A percentile compares a stretch with the other conserved stretches of the same genome.
phyloP scores from a whole-genome alignment of 192 early-diverging fungal species.

The Diversispora epigaea region DNA sequence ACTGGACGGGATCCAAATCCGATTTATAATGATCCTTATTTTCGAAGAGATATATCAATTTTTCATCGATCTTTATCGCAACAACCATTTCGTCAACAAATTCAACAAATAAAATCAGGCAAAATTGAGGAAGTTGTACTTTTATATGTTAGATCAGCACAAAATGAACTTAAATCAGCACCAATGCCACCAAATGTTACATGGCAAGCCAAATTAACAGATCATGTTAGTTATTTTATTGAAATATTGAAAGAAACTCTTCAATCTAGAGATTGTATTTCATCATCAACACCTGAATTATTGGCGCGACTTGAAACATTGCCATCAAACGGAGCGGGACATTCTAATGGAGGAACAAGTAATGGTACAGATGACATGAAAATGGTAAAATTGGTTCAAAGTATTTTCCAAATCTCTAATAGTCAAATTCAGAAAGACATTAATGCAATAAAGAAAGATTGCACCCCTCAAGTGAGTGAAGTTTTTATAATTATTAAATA shows the following conservation, averaged over 20 bases:
- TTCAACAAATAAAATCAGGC: not conserved
- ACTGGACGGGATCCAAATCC: constrained; percentile 46
- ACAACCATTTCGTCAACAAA: constrained; percentile 19
- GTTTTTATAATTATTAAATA: not conserved
- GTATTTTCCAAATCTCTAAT: constrained; percentile 13
- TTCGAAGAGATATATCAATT: constrained; percentile 37
- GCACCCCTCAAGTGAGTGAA: constrained; percentile 13
- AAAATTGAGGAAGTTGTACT: constrained; percentile 31
- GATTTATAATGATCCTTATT: constrained; percentile 47
- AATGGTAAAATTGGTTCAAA: constrained; percentile 24
- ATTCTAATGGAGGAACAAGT: not conserved
- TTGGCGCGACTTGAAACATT: constrained; percentile 2
- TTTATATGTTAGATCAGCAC: constrained; percentile 18
- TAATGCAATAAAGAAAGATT: constrained; percentile 12
- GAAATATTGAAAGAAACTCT: constrained; percentile 26
- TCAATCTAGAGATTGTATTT: constrained; percentile 4
- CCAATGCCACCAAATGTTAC: not conserved
- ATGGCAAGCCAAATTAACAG: constrained; percentile 25
- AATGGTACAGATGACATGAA: constrained; percentile 18
- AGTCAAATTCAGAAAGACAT: constrained; percentile 23
- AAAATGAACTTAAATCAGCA: constrained; percentile 12
- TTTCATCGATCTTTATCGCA: constrained; percentile 16
- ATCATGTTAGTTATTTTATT: constrained; percentile 29
- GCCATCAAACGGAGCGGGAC: not conserved
- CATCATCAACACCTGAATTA: constrained; percentile 4